These are phyloP conservation scores for Paecilomyces sp. DNA, from an alignment of 2,329 filamentous ascomycete species.

Conservation along the genomic window DNA sequence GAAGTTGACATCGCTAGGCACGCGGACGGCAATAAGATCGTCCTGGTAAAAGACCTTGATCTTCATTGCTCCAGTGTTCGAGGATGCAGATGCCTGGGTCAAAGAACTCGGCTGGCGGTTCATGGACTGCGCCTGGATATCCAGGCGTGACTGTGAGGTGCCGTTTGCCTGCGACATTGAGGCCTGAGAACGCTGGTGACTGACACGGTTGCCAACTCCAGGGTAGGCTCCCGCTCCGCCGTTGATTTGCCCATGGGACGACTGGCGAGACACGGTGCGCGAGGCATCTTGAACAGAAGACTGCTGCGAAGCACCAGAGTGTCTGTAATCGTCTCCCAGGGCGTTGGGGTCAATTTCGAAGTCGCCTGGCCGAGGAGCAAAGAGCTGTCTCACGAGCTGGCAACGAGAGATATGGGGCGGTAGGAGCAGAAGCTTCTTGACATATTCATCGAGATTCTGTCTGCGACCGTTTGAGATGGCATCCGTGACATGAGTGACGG, in stretches of 20 bases:
- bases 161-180: slow-evolving; percentile 24
- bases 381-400: slow-evolving; percentile 80
- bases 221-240: slow-evolving; percentile 49
- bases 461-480: slow-evolving; percentile 89
- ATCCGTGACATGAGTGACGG: slow-evolving; percentile 96
- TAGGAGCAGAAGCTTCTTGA: slow-evolving; percentile 81
- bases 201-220: slow-evolving; percentile 33
- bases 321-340: slow-evolving; percentile 61
- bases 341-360: slow-evolving; percentile 78
- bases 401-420: slow-evolving; percentile 78
- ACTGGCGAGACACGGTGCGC: slow-evolving; percentile 56
- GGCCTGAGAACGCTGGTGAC: slow-evolving; percentile 35
- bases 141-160: slow-evolving; percentile 27
- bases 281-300: slow-evolving; percentile 57
- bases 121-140: slow-evolving; percentile 32
- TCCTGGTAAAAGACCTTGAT: slow-evolving; percentile 93
- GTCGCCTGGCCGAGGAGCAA: slow-evolving; percentile 81
- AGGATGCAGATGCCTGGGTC: slow-evolving; percentile 33
- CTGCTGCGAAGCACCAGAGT: slow-evolving; percentile 63
- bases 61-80: slow-evolving; percentile 59
- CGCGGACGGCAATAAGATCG: slow-evolving; percentile 84
- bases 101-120: slow-evolving; percentile 49
- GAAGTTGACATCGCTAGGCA: slow-evolving; percentile 73
- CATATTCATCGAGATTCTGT: slow-evolving; percentile 89
- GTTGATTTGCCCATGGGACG: slow-evolving; percentile 58